These are phyloP conservation scores for Saccharomycopsis babjevae DNA, from an alignment of 805 yeast genomes.

Conservation along the genomic window DNA sequence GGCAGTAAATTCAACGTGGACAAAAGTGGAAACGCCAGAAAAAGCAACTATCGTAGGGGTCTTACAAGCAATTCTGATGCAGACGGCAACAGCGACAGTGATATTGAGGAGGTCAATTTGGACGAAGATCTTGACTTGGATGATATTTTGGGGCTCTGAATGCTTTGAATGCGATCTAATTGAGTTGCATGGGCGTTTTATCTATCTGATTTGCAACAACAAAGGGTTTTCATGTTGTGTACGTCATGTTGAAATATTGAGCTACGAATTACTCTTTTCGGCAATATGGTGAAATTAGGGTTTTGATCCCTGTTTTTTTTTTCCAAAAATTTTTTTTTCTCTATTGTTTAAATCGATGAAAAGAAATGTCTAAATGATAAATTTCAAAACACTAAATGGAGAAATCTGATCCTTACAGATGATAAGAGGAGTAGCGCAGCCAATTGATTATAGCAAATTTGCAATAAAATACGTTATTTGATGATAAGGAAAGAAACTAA, in stretches of 20 bases:
- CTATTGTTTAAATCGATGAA: neutral
- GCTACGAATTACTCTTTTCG: too few species aligned
- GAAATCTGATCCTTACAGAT: too few species aligned
- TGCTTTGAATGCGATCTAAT: too few species aligned
- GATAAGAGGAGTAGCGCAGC: too few species aligned
- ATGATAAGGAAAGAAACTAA: neutral
- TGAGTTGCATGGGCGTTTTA: neutral
- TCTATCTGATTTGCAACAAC: too few species aligned
- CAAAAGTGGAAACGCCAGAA: neutral
- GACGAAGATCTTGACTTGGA: neutral
- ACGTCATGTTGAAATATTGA: neutral
- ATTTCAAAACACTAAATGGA: too few species aligned
- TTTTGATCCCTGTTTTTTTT: neutral
- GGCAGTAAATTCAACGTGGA: neutral
- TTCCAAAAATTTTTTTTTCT: neutral
- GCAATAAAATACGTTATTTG: neutral
- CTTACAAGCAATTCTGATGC: neutral
- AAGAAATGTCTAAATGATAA: too few species aligned
- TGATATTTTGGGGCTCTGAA: neutral
- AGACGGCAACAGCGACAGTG: neutral
- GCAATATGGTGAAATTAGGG: neutral
- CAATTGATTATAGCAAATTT: too few species aligned
- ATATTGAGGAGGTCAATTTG: neutral
- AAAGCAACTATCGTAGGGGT: neutral
- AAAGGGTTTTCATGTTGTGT: neutral